A percentile compares a stretch with the other conserved stretches of the same genome.
Conservation (phyloP, 805 yeast genomes). For the Cephaloascus albidus region DNA sequence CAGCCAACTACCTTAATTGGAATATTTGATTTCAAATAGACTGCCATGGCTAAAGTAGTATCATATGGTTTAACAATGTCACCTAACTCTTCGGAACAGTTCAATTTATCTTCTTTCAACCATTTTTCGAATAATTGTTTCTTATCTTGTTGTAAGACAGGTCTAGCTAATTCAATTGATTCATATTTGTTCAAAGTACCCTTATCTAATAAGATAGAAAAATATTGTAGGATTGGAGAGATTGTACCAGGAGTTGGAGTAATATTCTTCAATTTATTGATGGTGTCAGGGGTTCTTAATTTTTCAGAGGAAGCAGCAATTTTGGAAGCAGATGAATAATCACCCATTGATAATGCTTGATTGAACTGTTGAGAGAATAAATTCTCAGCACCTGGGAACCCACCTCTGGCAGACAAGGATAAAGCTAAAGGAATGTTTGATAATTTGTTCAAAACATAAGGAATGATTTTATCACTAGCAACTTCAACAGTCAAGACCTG, state of each 20-base stretch:
- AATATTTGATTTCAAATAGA: constrained; percentile 73
- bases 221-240: constrained; percentile 89
- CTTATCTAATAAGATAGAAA: constrained; percentile 83
- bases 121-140: constrained; percentile 91
- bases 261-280: constrained; percentile 81
- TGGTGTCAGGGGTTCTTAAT: constrained; percentile 89
- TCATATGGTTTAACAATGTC: constrained; percentile 90
- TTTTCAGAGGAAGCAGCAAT: constrained; percentile 93
- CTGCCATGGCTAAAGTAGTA: constrained; percentile 77
- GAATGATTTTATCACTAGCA: constrained; percentile 74
- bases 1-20: constrained; percentile 87
- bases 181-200: constrained; percentile 90
- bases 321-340: constrained; percentile 87
- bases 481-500: constrained; percentile 91
- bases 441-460: constrained; percentile 79
- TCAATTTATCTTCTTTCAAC: constrained; percentile 90
- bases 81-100: constrained; percentile 95
- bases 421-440: constrained; percentile 83
- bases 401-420: constrained; percentile 88
- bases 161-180: constrained; percentile 89
- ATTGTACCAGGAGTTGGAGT: constrained; percentile 93
- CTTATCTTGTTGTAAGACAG: constrained; percentile 92
- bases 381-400: constrained; percentile 94
- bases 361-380: constrained; percentile 89
- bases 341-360: constrained; percentile 72